Evolutionary conservation across 345 rosid genomes (phyloP), one percentile per base, ranked within the genome.

Genomic region (Pugionium cornutum): DNA sequence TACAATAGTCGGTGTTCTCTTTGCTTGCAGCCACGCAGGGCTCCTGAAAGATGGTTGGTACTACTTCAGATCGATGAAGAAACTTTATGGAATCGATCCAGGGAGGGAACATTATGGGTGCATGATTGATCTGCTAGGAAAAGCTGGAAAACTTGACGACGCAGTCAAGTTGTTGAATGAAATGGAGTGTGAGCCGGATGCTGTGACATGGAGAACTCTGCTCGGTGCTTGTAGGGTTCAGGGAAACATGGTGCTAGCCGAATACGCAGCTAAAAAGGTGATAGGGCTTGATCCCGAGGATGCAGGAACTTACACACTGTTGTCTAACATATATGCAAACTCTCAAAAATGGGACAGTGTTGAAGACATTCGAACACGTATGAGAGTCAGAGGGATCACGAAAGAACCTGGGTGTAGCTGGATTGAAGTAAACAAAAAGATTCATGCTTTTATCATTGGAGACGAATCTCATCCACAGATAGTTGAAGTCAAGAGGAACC

Each of bases 1-100:
- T 29, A 84, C 89, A 4, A 47, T 84, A 44, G 76, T 86, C 1
- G 86, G 86, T 2, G 85, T 86, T 60, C 78, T 88, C 41, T 88
- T 88, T 68, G 89, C 95, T 9, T 88, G 95, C 61, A 86, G 89
- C 74, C 89, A 88, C 67, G 88, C 91, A 0, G 88, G 96, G 42
- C 78, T 88, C 2, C 48, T 86, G 26, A 75, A 84, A 57, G 84
- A 83, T 58, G 89, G 92, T 43, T 77, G 80, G 89, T 42, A 56
- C 75, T 73, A 84, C 56, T 80, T 88, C 72, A 76, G 58, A 55
- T 86, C 86, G 1, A 84, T 84, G 92, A 88, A 81, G 62, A 75
- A 71, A 53, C 77, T 81, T 63, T 83, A 68, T 53, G 89, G 88
- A 39, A 73, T 86, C 50, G 76, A 83, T 34, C 96, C 92, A 0